Conservation (phyloP, 139 green algal species). For the Chlorella sp. region DNA sequence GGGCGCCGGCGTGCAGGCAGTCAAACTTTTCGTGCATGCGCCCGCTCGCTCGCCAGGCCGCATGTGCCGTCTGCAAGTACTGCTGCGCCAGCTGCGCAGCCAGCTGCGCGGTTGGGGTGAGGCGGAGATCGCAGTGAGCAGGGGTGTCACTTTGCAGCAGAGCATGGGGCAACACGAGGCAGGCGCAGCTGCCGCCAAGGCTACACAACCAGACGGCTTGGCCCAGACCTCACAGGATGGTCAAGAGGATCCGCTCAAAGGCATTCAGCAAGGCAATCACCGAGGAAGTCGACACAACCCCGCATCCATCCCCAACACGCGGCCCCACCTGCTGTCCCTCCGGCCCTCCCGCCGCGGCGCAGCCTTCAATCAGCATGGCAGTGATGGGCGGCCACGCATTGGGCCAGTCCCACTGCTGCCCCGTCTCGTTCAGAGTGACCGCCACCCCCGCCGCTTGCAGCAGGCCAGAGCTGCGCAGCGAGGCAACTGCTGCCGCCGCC, state of each 20-base stretch:
- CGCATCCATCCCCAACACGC: no score
- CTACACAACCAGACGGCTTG: no score
- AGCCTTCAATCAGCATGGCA: slow-evolving; percentile 73
- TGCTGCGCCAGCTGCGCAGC: slow-evolving; percentile 47
- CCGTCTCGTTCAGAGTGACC: slow-evolving; percentile 64
- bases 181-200: no score
- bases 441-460: slow-evolving; percentile 62
- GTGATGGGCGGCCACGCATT: slow-evolving; percentile 95
- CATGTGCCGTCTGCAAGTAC: slow-evolving; percentile 53
- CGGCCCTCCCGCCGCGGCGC: neutral
- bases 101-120: slow-evolving; percentile 19
- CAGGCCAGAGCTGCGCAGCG: slow-evolving; percentile 49
- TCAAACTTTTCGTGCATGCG: slow-evolving; percentile 82
- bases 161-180: no score
- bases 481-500: slow-evolving; percentile 17
- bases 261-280: no score
- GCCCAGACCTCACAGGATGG: no score
- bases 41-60: slow-evolving; percentile 7
- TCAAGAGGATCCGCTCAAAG: no score
- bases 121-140: no score
- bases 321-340: slow-evolving; percentile 13
- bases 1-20: no score
- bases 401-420: slow-evolving; percentile 96
- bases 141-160: no score
- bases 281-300: no score